Evolutionary conservation across 2,329 filamentous ascomycete genomes (phyloP).

Genomic region (Colletotrichum lentis): DNA sequence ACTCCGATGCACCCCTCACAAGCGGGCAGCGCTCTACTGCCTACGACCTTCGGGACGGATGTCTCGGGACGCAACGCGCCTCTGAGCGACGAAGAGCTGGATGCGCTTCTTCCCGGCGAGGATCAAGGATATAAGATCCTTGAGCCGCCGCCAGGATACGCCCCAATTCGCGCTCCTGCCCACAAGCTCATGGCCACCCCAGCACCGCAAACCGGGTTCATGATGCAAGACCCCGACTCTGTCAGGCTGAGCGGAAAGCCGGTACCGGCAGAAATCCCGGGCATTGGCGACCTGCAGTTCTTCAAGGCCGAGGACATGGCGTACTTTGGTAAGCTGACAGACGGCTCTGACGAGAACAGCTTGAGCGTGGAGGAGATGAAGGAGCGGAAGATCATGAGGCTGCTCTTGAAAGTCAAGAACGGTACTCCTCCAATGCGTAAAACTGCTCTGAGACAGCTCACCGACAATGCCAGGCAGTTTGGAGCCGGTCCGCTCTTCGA

Average conservation of each 20-base stretch:
- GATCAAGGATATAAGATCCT: conserved; percentile 92
- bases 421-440: conserved; percentile 98
- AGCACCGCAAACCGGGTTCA: conserved; percentile 83
- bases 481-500: conserved; percentile 95
- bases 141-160: conserved; percentile 90
- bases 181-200: conserved; percentile 79
- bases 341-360: conserved; percentile 89
- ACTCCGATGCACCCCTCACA: conserved; percentile 80
- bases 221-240: conserved; percentile 96
- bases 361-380: conserved; percentile 96
- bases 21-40: conserved; percentile 57
- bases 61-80: conserved; percentile 80
- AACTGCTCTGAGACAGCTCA: conserved; percentile 94
- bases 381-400: conserved; percentile 97
- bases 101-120: conserved; percentile 87
- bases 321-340: conserved; percentile 97
- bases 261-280: conserved; percentile 92
- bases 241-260: conserved; percentile 85
- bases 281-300: conserved; percentile 94
- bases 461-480: conserved; percentile 96
- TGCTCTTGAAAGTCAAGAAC: conserved; percentile 98
- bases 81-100: conserved; percentile 91
- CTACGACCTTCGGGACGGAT: conserved; percentile 80
- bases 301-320: conserved; percentile 99
- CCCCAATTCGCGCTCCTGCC: conserved; percentile 78